Conservation (phyloP, 1,284 basidiomycete species). For the Puccinia polysora region DNA sequence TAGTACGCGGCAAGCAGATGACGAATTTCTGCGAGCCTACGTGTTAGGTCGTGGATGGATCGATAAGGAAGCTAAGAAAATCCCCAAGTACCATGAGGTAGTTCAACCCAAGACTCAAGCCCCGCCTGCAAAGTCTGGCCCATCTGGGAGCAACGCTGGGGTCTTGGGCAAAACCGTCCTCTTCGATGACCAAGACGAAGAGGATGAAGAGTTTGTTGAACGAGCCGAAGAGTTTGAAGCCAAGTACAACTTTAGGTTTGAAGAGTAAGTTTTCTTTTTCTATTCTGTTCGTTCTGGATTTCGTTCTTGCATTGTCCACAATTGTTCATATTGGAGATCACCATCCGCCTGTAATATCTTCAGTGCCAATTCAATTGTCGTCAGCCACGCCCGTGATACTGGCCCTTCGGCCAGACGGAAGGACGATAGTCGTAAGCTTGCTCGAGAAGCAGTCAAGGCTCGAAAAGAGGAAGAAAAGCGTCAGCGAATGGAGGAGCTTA, state of each 20-base stretch:
- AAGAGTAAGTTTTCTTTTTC: constrained; percentile 62
- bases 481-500: constrained; percentile 72
- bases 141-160: constrained; percentile 75
- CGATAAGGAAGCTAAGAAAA: constrained; percentile 58
- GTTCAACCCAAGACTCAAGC: constrained; percentile 49
- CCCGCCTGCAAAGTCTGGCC: constrained; percentile 56
- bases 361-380: constrained; percentile 69
- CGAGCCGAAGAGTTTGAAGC: constrained; percentile 67
- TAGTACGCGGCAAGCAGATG: constrained; percentile 49
- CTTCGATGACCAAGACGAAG: constrained; percentile 49
- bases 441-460: constrained; percentile 67
- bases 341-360: no score
- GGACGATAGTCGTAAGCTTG: constrained; percentile 73
- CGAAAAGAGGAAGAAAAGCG: constrained; percentile 73
- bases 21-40: constrained; percentile 77
- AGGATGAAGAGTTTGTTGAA: constrained; percentile 49
- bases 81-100: constrained; percentile 50
- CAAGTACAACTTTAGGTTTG: constrained; percentile 90
- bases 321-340: no score
- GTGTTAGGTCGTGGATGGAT: constrained; percentile 79
- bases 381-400: constrained; percentile 62
- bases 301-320: no score
- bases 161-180: constrained; percentile 57
- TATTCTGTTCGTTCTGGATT: no score
- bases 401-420: constrained; percentile 63